Evolutionary conservation across 1,284 basidiomycete species (phyloP), one percentile per base, ranked within the genome.

Genomic region (Cystobasidium slooffiae): DNA sequence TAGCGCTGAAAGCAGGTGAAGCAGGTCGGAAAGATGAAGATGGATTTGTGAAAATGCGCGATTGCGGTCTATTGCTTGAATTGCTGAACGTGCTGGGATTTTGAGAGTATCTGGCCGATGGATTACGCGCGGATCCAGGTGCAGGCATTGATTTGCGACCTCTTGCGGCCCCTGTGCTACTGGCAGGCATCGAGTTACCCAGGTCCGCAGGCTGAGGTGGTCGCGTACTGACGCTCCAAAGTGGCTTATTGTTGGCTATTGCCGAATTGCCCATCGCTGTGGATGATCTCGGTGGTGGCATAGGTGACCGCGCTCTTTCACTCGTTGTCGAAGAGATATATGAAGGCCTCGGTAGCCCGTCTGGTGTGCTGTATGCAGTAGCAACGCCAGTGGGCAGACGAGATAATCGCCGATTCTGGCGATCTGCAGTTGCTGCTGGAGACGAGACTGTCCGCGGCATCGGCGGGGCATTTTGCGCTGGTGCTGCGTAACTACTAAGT

Each of bases 1-100:
- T 77, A 46, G 70, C 70, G 46, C 59, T 65, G 24, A 65, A 41
- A 7, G 78, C 68, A 0, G 78, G 78, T 18, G 77, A 78, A 3
- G 31, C 22, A 18, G 75, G 52, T 44, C 74, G 52, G 24, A 62
- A 62, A 18, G 39, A 20, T 31, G 49, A 39, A 9, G 31, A 47
- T 10, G 70, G 70, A 18, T 43, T 62, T 9, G 70, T 73, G 51
- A 73, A 73, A 22, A 64, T 66, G 24, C 70, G 70, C 1, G 46
- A 52, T 31, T 49, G 47, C 49, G 62, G 69, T 46, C 68, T 20
- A 69, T 47, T n/a, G n/a, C 31, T 31, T 31, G 31, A 31, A 31
- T 39, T 1, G 63, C 37, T 12, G 39, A 16, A 47, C 59, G 39
- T 24, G 24, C 10, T 41, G 47, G 10, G 20, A 55, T 53, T 64